These are phyloP conservation scores for Brettanomyces bruxellensis DNA, from an alignment of 805 yeast genomes.

Conservation along the genomic window DNA sequence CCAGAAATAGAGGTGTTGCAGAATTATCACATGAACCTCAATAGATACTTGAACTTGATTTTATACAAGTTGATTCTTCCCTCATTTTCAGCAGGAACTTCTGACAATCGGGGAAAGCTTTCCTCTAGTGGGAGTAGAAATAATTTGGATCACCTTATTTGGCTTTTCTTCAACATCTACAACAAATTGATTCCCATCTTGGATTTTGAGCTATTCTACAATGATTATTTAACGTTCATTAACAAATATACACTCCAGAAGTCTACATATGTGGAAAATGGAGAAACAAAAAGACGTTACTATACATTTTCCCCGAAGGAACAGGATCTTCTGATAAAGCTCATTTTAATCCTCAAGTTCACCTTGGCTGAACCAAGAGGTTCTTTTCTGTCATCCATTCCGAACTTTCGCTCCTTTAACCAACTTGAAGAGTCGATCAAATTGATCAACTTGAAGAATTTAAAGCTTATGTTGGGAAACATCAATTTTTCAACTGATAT, in stretches of 20 bases:
- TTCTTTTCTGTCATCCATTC: constrained; percentile 14
- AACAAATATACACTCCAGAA: constrained; percentile 25
- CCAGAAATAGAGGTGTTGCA: constrained; percentile 15
- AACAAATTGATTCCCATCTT: constrained; percentile 47
- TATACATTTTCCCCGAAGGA: constrained; percentile 24
- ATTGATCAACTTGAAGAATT: constrained; percentile 27
- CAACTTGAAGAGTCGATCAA: constrained; percentile 25
- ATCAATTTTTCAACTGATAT: constrained; percentile 38
- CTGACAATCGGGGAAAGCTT: background rate
- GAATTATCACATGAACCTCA: constrained; percentile 28
- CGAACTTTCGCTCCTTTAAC: constrained; percentile 19
- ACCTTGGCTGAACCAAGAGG: constrained; percentile 30
- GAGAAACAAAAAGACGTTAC: constrained; percentile 31
- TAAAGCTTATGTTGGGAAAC: constrained; percentile 36
- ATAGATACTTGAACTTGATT: constrained; percentile 25
- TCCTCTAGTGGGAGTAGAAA: constrained; percentile 15
- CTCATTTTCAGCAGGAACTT: constrained; percentile 9
- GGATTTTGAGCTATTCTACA: constrained; percentile 45
- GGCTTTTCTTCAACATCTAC: constrained; percentile 41
- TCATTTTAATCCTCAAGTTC: constrained; percentile 45
- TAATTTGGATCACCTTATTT: constrained; percentile 35
- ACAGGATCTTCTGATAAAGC: constrained; percentile 36
- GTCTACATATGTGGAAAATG: constrained; percentile 30
- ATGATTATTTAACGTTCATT: constrained; percentile 40
- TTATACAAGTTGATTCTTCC: constrained; percentile 27